phyloP scores from a whole-genome alignment of 176 grass and related monocot species.

The Aegilops bicornis region DNA sequence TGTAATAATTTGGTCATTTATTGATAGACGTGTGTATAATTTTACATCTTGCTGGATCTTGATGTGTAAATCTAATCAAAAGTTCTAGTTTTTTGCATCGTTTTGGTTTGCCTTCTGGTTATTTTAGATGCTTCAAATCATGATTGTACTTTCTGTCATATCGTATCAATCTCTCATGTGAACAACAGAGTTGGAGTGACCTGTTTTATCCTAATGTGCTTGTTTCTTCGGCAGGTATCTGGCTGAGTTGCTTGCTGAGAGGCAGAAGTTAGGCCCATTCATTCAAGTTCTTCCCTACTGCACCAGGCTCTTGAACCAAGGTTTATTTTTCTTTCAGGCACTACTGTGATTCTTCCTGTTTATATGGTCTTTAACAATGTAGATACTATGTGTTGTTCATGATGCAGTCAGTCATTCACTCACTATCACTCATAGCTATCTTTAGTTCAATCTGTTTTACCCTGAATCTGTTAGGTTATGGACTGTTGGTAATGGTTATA shows the following conservation, averaged over 20 bases:
- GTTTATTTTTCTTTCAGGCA: constrained; percentile 33
- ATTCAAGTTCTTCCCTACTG: constrained; percentile 98
- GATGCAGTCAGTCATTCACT: not conserved
- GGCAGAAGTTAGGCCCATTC: constrained; percentile 95
- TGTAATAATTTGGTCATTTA: constrained; percentile 51
- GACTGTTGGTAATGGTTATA: constrained; percentile 3
- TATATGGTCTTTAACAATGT: not conserved
- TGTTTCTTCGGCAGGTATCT: constrained; percentile 72
- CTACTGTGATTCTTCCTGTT: not conserved
- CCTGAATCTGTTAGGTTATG: not conserved
- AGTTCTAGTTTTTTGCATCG: constrained; percentile 30
- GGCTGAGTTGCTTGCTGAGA: constrained; percentile 93
- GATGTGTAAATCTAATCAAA: constrained; percentile 43
- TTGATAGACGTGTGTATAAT: constrained; percentile 24
- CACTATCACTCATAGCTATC: not conserved
- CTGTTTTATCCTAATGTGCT: constrained; percentile 20
- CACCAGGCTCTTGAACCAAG: constrained; percentile 91
- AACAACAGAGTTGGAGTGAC: not conserved
- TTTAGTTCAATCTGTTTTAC: not conserved
- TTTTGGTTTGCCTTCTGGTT: not conserved
- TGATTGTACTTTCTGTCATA: constrained; percentile 6
- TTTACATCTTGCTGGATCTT: constrained; percentile 32
- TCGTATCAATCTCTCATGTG: not conserved
- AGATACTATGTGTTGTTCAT: not conserved
- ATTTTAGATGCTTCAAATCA: constrained; percentile 16